phyloP scores from a whole-genome alignment of 108 stramenopile genomes.

The Nitzschia sp. region DNA sequence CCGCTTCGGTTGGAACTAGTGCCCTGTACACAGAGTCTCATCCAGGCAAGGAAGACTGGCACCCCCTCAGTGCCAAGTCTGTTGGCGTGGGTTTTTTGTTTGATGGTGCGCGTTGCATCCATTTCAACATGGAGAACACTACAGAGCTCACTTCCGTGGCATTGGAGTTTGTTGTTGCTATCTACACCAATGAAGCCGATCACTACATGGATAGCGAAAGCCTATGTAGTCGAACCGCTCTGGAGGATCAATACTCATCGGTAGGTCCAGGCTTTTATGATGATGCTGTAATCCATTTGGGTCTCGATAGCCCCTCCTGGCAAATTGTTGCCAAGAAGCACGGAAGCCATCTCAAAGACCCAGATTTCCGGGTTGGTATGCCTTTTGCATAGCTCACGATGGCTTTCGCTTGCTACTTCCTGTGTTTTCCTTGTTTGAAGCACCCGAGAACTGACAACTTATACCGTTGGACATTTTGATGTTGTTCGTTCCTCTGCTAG shows the following conservation, averaged over 20 bases:
- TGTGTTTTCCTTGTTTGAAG: background rate
- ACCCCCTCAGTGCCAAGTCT: constrained; percentile 53
- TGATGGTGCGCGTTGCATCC: constrained; percentile 70
- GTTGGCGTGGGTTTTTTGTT: constrained; percentile 67
- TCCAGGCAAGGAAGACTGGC: constrained; percentile 77
- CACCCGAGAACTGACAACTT: background rate
- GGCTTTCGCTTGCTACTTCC: background rate
- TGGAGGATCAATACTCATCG: constrained; percentile 52
- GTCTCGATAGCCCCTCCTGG: constrained; percentile 25
- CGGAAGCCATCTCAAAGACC: constrained; percentile 30
- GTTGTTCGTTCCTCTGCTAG: background rate
- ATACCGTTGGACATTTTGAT: background rate
- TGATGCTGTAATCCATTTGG: constrained; percentile 59
- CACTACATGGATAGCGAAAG: constrained; percentile 17
- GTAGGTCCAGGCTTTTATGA: constrained; percentile 62
- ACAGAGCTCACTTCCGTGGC: constrained; percentile 67
- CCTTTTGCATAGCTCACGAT: constrained; percentile 26
- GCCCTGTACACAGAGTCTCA: constrained; percentile 63
- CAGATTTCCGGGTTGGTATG: constrained; percentile 47
- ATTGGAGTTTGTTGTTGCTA: constrained; percentile 67
- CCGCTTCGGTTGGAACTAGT: constrained; percentile 61
- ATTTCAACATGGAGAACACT: constrained; percentile 68
- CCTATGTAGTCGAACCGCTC: constrained; percentile 8
- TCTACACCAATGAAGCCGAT: constrained; percentile 35
- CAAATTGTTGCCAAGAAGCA: constrained; percentile 48